Evolutionary conservation across 306 rosid species (phyloP), one percentile per base, ranked within the genome.

Genomic region (Erythrophleum fordii): DNA sequence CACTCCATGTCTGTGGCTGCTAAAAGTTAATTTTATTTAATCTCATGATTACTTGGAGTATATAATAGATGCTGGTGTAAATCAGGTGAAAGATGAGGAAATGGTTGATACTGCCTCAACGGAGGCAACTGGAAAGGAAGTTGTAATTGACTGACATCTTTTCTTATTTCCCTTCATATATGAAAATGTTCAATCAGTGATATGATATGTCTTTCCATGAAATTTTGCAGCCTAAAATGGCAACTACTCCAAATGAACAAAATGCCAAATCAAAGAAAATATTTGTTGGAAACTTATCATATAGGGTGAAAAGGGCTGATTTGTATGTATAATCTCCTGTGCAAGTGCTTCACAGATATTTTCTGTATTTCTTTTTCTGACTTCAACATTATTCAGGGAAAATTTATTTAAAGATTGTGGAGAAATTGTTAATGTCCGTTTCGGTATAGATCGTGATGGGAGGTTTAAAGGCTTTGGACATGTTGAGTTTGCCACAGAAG

Each of bases 381-480:
- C 58, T 55, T 60, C 4, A 8, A 71, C 25, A 41, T 77, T 83
- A 8, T 72, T 64, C 85, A 94, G 98, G 81, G 94, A 83, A 46
- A 65, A 62, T n/a, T 86, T 92, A 85, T 94, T 94, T 79, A 87
- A 91, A 78, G 82, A 78, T 72, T 87, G 82, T 80, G 97, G 95
- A 11, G 88, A 86, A 76, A 69, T 93, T 61, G 88, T 90, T 79
- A 92, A 90, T 46, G 69, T 94, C 23, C 92, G 93, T 66, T 83
- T 94, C 13, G 58, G 89, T 17, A 46, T 72, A 1, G 86, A 87
- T 69, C 14, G 9, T 0, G 94, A 87, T 3, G 94, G 97, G 55
- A 66, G 58, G 58, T 90, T 94, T 59, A 91, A 16, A 91, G 98
- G 95, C 25, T 87, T 76, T 85, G 98, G 92, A 4, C 97, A 94